Evolutionary conservation across 805 yeast species (phyloP).

Genomic region (Priceomyces haplophilus): DNA sequence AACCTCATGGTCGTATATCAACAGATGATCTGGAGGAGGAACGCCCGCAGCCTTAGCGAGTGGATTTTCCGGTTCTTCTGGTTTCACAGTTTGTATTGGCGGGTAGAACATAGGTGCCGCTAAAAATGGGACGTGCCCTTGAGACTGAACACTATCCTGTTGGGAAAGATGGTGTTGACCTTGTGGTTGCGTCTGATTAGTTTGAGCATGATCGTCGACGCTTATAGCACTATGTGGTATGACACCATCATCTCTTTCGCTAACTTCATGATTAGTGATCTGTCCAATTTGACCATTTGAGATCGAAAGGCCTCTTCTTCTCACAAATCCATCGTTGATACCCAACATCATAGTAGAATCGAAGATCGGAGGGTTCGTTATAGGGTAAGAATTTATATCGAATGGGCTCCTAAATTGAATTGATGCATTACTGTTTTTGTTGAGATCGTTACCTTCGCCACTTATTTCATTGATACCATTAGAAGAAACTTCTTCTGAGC

Average conservation of each 20-base stretch:
- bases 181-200: background rate
- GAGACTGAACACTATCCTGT: background rate
- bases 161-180: background rate
- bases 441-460: background rate
- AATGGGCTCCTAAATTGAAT: constrained; percentile 34
- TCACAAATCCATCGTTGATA: constrained; percentile 30
- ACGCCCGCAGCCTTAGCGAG: constrained; percentile 32
- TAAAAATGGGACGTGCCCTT: background rate
- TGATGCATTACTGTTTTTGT: background rate
- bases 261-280: constrained; percentile 45
- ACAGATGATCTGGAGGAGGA: constrained; percentile 48
- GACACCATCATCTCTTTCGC: background rate
- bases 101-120: background rate
- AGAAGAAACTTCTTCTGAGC: too few species aligned
- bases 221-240: background rate
- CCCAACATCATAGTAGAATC: constrained; percentile 42
- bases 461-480: too few species aligned
- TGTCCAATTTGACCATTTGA: constrained; percentile 86
- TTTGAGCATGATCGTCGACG: background rate
- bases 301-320: constrained; percentile 70
- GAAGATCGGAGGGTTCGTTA: constrained; percentile 47
- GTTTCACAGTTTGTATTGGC: background rate
- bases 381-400: constrained; percentile 38
- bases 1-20: constrained; percentile 54
- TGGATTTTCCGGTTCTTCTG: background rate